Evolutionary conservation across 2,329 filamentous ascomycete genomes (phyloP).

Genomic region (Colletotrichum noveboracense): DNA sequence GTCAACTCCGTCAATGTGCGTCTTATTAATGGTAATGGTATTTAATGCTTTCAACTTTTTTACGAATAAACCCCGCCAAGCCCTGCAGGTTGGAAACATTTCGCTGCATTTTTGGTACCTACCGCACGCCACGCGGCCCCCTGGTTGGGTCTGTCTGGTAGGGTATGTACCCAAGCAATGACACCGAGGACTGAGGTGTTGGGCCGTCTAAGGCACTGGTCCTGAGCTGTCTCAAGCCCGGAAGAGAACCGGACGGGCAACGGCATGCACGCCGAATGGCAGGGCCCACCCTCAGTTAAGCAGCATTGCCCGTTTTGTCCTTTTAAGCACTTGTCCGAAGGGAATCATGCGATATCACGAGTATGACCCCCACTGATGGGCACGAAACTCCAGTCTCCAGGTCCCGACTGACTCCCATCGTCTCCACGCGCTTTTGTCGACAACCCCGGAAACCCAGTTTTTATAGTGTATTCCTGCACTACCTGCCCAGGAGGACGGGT

Average conservation of each 20-base stretch:
- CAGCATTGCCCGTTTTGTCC: neutral
- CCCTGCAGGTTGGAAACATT: neutral
- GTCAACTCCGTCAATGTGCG: neutral
- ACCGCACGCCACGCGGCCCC: neutral
- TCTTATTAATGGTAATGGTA: neutral
- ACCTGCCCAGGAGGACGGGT: neutral
- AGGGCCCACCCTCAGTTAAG: neutral
- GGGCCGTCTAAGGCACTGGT: neutral
- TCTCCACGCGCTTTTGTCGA: neutral
- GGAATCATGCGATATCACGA: neutral
- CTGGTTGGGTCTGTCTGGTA: neutral
- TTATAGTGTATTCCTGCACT: neutral
- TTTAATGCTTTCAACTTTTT: neutral
- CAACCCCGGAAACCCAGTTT: neutral
- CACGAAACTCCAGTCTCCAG: neutral
- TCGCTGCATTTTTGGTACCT: neutral
- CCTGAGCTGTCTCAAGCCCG: neutral
- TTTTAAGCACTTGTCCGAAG: neutral
- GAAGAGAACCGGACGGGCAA: slow-evolving; percentile 15
- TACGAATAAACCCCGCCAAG: neutral
- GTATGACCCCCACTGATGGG: neutral
- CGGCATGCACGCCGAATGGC: slow-evolving; percentile 1
- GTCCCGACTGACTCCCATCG: neutral
- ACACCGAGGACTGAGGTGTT: too few relatives aligned
- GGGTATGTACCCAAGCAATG: too few relatives aligned